phyloP scores from a whole-genome alignment of 176 grass and related monocot genomes.

The Alloteropsis semialata region DNA sequence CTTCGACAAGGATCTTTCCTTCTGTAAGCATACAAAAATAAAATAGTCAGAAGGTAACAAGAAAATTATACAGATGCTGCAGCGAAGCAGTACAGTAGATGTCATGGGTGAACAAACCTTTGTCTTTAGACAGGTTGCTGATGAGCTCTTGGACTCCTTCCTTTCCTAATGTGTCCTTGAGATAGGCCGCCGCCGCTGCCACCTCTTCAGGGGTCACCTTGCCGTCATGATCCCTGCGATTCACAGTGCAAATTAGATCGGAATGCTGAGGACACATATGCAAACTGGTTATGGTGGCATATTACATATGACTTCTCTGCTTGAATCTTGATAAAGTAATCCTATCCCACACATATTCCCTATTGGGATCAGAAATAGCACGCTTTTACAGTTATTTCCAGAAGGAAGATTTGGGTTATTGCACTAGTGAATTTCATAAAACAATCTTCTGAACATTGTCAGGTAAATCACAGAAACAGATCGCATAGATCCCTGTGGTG shows the following conservation, averaged over 20 bases:
- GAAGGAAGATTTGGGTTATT: background rate
- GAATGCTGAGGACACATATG: background rate
- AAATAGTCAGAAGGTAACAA: background rate
- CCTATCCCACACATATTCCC: background rate
- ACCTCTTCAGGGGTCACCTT: slow-evolving; percentile 91
- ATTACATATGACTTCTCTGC: background rate
- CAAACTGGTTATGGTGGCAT: slow-evolving; percentile 6
- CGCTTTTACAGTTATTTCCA: background rate
- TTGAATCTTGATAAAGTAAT: background rate
- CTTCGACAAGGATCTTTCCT: slow-evolving; percentile 90
- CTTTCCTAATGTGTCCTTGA: slow-evolving; percentile 80
- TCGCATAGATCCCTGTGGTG: background rate
- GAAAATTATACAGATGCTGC: background rate
- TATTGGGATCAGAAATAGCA: background rate
- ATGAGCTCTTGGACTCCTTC: slow-evolving; percentile 83
- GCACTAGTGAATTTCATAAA: background rate
- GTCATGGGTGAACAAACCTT: slow-evolving; percentile 38
- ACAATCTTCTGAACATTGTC: slow-evolving; percentile 1
- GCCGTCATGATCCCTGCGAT: slow-evolving; percentile 82
- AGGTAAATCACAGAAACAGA: slow-evolving; percentile 20
- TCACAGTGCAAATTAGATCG: slow-evolving; percentile 20
- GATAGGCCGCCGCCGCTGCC: slow-evolving; percentile 55
- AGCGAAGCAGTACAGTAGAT: background rate
- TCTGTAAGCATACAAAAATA: slow-evolving; percentile 40
- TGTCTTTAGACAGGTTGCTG: slow-evolving; percentile 82